These are phyloP conservation scores for Acanthamoeba sp. DNA, from an alignment of 208 protist species.

Conservation along the genomic window DNA sequence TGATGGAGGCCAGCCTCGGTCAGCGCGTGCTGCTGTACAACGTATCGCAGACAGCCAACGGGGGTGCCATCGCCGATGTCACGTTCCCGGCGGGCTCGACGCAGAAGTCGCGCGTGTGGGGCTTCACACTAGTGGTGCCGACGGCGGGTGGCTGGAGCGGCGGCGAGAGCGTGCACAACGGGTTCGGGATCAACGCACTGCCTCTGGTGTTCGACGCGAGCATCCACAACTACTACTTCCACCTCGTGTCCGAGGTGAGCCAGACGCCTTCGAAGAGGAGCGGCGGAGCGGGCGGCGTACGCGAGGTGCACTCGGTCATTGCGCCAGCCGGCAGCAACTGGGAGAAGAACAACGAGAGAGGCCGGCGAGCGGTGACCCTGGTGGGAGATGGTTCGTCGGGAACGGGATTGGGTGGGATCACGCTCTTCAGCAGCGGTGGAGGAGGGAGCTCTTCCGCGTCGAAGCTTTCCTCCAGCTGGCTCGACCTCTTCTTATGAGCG, in stretches of 20 bases:
- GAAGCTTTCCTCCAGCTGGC: too few relatives aligned
- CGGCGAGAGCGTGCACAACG: not conserved
- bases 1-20: constrained; percentile 18
- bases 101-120: constrained; percentile 25
- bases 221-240: constrained; percentile 32
- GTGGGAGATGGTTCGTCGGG: not conserved
- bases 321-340: not conserved
- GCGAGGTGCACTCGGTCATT: not conserved
- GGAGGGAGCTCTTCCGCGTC: too few relatives aligned
- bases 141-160: not conserved
- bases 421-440: too few relatives aligned
- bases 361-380: too few relatives aligned
- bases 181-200: constrained; percentile 46
- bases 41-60: not conserved
- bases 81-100: not conserved
- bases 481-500: too few relatives aligned
- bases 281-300: not conserved
- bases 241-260: constrained; percentile 47
- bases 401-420: not conserved
- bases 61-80: not conserved
- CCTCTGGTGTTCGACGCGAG: not conserved
- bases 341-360: not conserved
- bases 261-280: not conserved
- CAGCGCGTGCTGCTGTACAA: constrained; percentile 27
- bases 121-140: not conserved